Evolutionary conservation across 2,329 filamentous ascomycete species (phyloP), one percentile per base, ranked within the genome.

Genomic region (Incumbomyces lentus): DNA sequence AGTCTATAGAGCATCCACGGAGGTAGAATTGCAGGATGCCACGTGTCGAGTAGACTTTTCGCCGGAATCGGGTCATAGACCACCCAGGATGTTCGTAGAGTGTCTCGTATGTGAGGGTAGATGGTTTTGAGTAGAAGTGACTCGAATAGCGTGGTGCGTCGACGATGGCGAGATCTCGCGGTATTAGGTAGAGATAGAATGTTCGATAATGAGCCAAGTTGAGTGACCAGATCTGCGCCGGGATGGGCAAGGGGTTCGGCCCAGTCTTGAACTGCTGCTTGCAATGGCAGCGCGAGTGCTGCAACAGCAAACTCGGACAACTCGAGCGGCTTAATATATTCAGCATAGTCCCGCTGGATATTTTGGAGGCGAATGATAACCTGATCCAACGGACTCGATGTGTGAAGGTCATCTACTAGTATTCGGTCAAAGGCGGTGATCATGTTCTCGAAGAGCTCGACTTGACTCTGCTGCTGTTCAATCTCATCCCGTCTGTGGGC

Each of bases 81-180:
- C 55, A 90, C 76, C 89, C 89, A 95, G 8, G 76, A 72, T 46
- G 87, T 83, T 19, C 74, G 70, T 14, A 94, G 76, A 0, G 84
- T 79, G 1, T 79, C 76, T 6, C 88, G 79, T 16, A 92, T 74
- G 52, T 81, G 83, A 0, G 89, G 87, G 6, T 94, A 80, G 79
- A 90, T 89, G 30, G 86, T 70, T 47, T 84, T 84, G 63, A 94
- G 88, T 59, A 96, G 86, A 78, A 98, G 84, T 26, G 84, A 87
- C 66, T 96, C 89, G 62, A 93, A 98, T 0, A 83, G 71, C 0
- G 86, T 89, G 0, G 86, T 88, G 1, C 82, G 76, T 61, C 84
- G 61, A 30, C 64, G 60, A 39, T 60, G 60, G 16, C 46, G 53
- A 22, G 32, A 40, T 4, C 37, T 50, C 18, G 17, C 52, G 13